Percentiles rank a stretch among this genome's conserved stretches.
phyloP scores from a whole-genome alignment of 2,329 filamentous ascomycete genomes.

The Penicillium expansum region DNA sequence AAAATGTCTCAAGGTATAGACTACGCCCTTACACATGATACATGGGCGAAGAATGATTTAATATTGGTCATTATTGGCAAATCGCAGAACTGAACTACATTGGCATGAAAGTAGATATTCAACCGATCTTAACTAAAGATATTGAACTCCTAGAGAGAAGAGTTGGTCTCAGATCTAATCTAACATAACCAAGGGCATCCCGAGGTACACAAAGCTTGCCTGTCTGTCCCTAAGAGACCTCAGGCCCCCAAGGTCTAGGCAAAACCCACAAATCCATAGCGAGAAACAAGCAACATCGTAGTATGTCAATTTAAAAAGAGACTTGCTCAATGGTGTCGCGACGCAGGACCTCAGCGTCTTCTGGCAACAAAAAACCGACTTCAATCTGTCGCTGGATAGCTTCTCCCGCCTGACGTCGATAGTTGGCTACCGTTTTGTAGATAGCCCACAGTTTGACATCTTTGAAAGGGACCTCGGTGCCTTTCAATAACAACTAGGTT shows the following conservation, averaged over 20 bases:
- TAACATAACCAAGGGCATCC: background rate
- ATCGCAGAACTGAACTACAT: background rate
- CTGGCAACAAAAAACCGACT: background rate
- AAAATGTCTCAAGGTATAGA: background rate
- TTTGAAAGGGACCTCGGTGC: background rate
- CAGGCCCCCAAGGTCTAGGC: background rate
- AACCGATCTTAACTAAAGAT: background rate
- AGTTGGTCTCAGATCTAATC: background rate
- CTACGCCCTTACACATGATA: background rate
- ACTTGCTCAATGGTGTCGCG: slow-evolving; percentile 5
- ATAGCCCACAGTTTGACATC: background rate
- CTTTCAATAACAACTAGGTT: background rate
- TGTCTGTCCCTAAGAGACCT: background rate
- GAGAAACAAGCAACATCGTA: background rate
- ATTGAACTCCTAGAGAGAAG: background rate
- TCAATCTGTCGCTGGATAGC: background rate
- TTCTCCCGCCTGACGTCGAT: background rate
- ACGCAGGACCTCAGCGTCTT: background rate
- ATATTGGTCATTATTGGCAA: background rate
- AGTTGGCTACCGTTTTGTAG: slow-evolving; percentile 1
- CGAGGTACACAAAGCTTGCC: background rate
- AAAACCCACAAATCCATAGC: background rate
- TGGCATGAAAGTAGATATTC: background rate
- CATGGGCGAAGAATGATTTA: background rate
- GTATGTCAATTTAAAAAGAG: background rate